Evolutionary conservation across 768 basidiomycete genomes (phyloP).

Genomic region (Pleurotus cornucopiae): DNA sequence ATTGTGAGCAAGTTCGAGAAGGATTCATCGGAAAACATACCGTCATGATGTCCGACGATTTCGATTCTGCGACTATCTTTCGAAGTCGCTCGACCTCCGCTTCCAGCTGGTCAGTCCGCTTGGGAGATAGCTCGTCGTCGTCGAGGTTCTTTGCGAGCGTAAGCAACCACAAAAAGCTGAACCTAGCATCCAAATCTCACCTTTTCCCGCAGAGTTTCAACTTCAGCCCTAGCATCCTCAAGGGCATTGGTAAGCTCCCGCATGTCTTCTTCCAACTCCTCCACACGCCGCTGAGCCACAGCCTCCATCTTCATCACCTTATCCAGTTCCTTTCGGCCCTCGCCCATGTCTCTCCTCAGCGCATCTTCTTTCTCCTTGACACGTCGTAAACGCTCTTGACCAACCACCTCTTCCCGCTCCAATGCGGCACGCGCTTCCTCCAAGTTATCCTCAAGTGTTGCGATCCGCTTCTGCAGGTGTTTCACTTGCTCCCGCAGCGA

Average conservation of each 20-base stretch:
- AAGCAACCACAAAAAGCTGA: neutral
- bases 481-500: constrained; percentile 85
- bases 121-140: constrained; percentile 14
- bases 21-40: constrained; percentile 14
- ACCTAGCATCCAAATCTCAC: constrained; percentile 39
- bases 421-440: constrained; percentile 70
- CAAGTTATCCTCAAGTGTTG: constrained; percentile 75
- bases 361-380: constrained; percentile 71
- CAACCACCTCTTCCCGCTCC: constrained; percentile 67
- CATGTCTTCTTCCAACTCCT: constrained; percentile 88
- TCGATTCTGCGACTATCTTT: constrained; percentile 38
- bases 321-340: constrained; percentile 64
- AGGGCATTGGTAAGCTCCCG: constrained; percentile 83
- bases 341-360: constrained; percentile 66
- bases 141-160: constrained; percentile 54
- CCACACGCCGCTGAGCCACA: constrained; percentile 57
- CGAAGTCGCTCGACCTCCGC: constrained; percentile 56
- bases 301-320: constrained; percentile 58
- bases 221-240: constrained; percentile 87
- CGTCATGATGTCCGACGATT: constrained; percentile 15
- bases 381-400: constrained; percentile 60
- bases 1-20: neutral
- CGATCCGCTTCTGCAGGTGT: constrained; percentile 77
- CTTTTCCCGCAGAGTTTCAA: constrained; percentile 74
- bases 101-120: constrained; percentile 30